Base-by-base conservation (phyloP, 805 yeast genomes). In the Barnettozyma populi region DNA sequence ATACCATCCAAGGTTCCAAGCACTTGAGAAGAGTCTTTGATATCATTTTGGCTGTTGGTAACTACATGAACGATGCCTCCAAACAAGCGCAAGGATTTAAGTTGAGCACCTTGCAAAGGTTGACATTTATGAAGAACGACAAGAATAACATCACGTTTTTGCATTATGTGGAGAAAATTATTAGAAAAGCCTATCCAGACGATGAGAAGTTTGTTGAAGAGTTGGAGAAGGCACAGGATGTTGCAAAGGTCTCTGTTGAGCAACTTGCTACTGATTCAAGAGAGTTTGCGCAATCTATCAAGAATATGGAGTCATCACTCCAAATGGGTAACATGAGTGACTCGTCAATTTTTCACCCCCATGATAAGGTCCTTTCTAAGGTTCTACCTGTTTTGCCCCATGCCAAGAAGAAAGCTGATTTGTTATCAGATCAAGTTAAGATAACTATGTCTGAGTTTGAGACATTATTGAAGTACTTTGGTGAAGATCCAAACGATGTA, bases 51-150 rank as follows among this genome's bases (percentile, higher is more conserved):
- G 83, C 90, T 4, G 94, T 94, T 44, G 99, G 99, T 50, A 94
- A 94, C 64, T 92, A 83, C 64, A 94, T 94, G 99, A 94, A 95
- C 63, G 52, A 49, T 32, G 49, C 27, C n/a, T 96, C 90, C 2
- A 90, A 90, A 57, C 96, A 90, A 63, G 98, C 97, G 1, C 76
- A 79, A 54, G 99, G 99, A 3, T 95, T 95, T 74, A 85, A 86
- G 59, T 71, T 94, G 50, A 84, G 87, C 40, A 87, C 97, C n/a
- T 73, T 94, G 45, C 97, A 90, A 60, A 72, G 98, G 56, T 74
- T 94, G 49, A 87, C 85, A 29, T 90, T 95, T 56, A 83, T 95
- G 68, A 94, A 94, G 62, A 97, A 92, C 66, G 89, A 85, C 24
- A 78, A 82, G 50, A 90, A 92, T 62, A 78, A 89, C 25, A 43